phyloP scores from a whole-genome alignment of 2,329 filamentous ascomycete genomes.

The Colletotrichum musae region DNA sequence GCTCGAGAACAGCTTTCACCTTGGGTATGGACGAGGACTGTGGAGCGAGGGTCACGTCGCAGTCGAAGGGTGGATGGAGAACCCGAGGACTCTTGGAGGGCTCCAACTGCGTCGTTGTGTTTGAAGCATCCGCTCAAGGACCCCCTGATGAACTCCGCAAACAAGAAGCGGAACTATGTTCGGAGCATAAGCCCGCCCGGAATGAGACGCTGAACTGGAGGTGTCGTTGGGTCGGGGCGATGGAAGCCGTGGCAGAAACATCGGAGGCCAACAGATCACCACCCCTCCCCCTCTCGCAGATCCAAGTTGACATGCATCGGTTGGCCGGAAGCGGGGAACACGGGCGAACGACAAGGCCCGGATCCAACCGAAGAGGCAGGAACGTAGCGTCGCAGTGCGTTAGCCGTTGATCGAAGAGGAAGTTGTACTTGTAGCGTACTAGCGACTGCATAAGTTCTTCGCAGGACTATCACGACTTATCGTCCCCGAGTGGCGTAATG shows the following conservation, averaged over 20 bases:
- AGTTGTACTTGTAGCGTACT: not conserved
- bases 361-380: conserved; percentile 30
- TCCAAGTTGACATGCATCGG: not conserved
- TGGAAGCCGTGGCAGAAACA: not conserved
- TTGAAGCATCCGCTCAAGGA: too few species aligned
- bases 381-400: conserved; percentile 12
- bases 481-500: not conserved
- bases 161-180: too few species aligned
- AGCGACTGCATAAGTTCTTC: not conserved
- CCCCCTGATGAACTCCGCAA: too few species aligned
- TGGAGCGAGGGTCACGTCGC: too few species aligned
- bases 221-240: not conserved
- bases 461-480: not conserved
- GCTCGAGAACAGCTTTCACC: too few species aligned
- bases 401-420: conserved; percentile 10
- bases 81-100: too few species aligned
- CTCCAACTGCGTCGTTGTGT: too few species aligned
- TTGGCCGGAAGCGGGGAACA: not conserved
- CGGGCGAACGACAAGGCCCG: conserved; percentile 1
- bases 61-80: too few species aligned
- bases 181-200: too few species aligned
- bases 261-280: not conserved
- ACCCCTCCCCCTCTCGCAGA: not conserved
- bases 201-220: too few species aligned
- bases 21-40: too few species aligned